Percentiles rank a stretch among this genome's conserved stretches.
Conservation (phyloP, 2,329 filamentous ascomycete species). For the Herpotrichia juniperi region DNA sequence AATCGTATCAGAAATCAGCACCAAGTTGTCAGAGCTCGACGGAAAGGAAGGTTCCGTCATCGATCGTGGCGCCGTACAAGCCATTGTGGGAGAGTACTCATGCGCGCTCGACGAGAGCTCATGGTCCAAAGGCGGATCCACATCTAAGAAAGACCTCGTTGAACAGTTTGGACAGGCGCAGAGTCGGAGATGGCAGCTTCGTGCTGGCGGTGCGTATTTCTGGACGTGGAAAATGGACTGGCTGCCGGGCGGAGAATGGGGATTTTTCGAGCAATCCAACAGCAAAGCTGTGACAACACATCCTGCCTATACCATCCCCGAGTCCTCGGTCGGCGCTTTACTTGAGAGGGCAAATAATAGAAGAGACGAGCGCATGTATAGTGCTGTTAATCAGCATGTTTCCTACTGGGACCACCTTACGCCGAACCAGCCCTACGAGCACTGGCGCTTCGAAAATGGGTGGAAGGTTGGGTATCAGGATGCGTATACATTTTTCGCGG, state of each 20-base stretch:
- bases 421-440: conserved; percentile 56
- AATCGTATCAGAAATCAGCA: conserved; percentile 54
- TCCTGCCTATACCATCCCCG: conserved; percentile 39
- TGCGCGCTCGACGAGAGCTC: conserved; percentile 61
- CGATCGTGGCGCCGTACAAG: conserved; percentile 57
- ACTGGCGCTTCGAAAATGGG: conserved; percentile 61
- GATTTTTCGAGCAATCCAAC: conserved; percentile 60
- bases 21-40: conserved; percentile 54
- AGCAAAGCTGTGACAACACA: conserved; percentile 40
- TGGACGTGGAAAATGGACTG: conserved; percentile 68
- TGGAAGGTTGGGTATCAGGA: conserved; percentile 64
- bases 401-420: conserved; percentile 56
- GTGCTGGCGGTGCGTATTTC: conserved; percentile 61
- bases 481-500: conserved; percentile 57
- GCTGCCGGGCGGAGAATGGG: conserved; percentile 68
- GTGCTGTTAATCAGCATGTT: conserved; percentile 52
- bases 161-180: conserved; percentile 57
- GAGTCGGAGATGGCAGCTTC: conserved; percentile 55
- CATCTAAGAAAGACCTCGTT: conserved; percentile 47
- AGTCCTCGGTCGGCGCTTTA: conserved; percentile 43
- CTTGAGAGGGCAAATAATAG: conserved; percentile 49
- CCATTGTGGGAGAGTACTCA: conserved; percentile 64
- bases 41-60: conserved; percentile 55
- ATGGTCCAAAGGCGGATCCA: conserved; percentile 47
- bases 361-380: conserved; percentile 40